These are phyloP conservation scores for Mycena polygramma DNA, from an alignment of 768 basidiomycete species.

Conservation along the genomic window DNA sequence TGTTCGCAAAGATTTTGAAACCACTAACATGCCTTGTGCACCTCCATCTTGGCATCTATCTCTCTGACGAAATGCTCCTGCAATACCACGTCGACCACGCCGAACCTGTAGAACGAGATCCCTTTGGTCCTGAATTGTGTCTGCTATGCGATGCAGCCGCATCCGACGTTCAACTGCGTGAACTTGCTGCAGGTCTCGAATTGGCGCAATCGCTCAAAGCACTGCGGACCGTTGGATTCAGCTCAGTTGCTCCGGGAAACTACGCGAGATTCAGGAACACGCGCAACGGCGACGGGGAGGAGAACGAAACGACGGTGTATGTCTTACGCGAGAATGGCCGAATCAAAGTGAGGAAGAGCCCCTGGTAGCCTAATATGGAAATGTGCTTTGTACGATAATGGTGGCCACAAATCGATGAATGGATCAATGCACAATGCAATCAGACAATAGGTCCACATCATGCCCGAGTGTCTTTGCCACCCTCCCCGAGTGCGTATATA, in stretches of 20 bases:
- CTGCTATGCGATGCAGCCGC: slow-evolving; percentile 45
- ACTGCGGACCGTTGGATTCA: slow-evolving; percentile 64
- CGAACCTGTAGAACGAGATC: slow-evolving; percentile 38
- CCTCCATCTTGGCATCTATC: slow-evolving; percentile 73
- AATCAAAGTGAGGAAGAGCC: slow-evolving; percentile 57
- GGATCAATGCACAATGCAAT: slow-evolving; percentile 15
- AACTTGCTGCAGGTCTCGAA: slow-evolving; percentile 61
- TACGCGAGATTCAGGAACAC: slow-evolving; percentile 36
- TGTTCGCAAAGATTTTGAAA: slow-evolving; percentile 58
- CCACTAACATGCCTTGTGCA: slow-evolving; percentile 61
- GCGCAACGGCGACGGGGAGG: background rate
- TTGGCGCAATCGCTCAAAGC: slow-evolving; percentile 60
- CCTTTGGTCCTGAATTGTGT: slow-evolving; percentile 54
- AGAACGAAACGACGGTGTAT: slow-evolving; percentile 54
- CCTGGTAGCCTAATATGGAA: slow-evolving; percentile 48
- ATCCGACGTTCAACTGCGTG: slow-evolving; percentile 54
- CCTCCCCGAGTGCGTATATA: slow-evolving; percentile 20
- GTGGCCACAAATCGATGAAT: background rate
- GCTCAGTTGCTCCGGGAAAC: slow-evolving; percentile 52
- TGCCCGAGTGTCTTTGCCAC: slow-evolving; percentile 5
- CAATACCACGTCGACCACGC: slow-evolving; percentile 61
- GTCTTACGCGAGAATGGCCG: slow-evolving; percentile 55
- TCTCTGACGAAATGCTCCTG: slow-evolving; percentile 67
- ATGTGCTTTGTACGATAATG: slow-evolving; percentile 18
- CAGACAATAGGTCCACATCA: slow-evolving; percentile 21